Conservation (phyloP, 2,329 filamentous ascomycete species). For the Exophiala sp. region DNA sequence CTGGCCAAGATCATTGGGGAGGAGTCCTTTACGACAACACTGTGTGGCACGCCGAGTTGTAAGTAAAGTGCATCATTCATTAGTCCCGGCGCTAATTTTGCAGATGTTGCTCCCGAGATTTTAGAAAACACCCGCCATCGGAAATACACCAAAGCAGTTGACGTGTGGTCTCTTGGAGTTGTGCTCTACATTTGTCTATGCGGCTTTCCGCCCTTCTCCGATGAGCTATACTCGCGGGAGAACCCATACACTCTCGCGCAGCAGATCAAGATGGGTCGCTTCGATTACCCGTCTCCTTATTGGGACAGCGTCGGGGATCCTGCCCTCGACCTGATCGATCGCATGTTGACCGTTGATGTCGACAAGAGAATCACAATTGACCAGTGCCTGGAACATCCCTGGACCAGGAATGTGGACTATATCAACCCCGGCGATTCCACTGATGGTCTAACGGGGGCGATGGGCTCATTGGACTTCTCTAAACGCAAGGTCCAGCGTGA, state of each 20-base stretch:
- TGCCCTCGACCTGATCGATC: constrained; percentile 87
- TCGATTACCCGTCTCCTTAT: constrained; percentile 93
- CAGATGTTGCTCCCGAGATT: constrained; percentile 89
- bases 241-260: constrained; percentile 82
- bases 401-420: constrained; percentile 54
- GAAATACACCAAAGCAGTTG: constrained; percentile 89
- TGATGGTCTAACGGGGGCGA: constrained; percentile 81
- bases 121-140: constrained; percentile 73
- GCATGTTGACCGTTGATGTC: constrained; percentile 85
- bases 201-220: constrained; percentile 93
- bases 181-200: constrained; percentile 96
- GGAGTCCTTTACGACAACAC: constrained; percentile 92
- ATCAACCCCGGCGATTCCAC: constrained; percentile 74
- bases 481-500: constrained; percentile 74
- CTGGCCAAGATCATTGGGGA: constrained; percentile 98
- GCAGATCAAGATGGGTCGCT: constrained; percentile 81
- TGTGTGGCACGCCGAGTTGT: constrained; percentile 91
- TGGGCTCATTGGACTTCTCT: constrained; percentile 75
- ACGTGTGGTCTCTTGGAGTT: constrained; percentile 95
- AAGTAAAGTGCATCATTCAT: constrained; percentile 34
- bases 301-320: constrained; percentile 85
- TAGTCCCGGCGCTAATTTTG: neutral
- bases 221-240: constrained; percentile 74
- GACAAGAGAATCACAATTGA: constrained; percentile 81
- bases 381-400: constrained; percentile 84